phyloP scores from a whole-genome alignment of 2,329 filamentous ascomycete genomes.

The Nemania sp. region DNA sequence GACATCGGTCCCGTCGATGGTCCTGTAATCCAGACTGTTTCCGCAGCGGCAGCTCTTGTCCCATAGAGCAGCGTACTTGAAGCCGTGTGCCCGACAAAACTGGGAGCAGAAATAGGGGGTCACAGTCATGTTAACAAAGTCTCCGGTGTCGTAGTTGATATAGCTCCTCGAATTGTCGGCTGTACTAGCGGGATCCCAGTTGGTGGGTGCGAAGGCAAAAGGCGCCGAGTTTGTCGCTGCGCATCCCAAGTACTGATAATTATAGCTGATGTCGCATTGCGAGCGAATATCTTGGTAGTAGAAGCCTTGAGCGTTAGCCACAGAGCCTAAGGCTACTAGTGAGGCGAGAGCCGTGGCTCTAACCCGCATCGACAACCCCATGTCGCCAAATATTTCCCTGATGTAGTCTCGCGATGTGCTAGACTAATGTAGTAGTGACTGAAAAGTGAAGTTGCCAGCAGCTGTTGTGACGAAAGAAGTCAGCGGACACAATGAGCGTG shows the following conservation, averaged over 20 bases:
- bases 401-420: neutral
- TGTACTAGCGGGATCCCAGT: constrained; percentile 10
- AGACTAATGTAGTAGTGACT: too few relatives aligned
- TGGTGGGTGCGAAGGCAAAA: constrained; percentile 28
- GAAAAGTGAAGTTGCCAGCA: neutral
- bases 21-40: constrained; percentile 25
- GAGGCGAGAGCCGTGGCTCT: constrained; percentile 30
- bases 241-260: constrained; percentile 30
- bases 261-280: constrained; percentile 13
- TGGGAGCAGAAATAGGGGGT: constrained; percentile 35
- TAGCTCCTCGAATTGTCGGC: constrained; percentile 27
- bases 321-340: constrained; percentile 26
- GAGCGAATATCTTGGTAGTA: constrained; percentile 20
- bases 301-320: constrained; percentile 27
- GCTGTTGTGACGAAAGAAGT: constrained; percentile 1
- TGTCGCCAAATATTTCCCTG: constrained; percentile 21
- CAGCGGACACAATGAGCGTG: constrained; percentile 21
- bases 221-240: constrained; percentile 6
- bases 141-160: constrained; percentile 31
- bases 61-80: constrained; percentile 32
- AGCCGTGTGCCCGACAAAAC: constrained; percentile 37
- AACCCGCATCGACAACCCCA: constrained; percentile 29
- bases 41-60: constrained; percentile 36
- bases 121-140: constrained; percentile 34
- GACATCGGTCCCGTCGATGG: neutral